phyloP scores from a whole-genome alignment of 306 rosid species.

The Rubus idaeus region DNA sequence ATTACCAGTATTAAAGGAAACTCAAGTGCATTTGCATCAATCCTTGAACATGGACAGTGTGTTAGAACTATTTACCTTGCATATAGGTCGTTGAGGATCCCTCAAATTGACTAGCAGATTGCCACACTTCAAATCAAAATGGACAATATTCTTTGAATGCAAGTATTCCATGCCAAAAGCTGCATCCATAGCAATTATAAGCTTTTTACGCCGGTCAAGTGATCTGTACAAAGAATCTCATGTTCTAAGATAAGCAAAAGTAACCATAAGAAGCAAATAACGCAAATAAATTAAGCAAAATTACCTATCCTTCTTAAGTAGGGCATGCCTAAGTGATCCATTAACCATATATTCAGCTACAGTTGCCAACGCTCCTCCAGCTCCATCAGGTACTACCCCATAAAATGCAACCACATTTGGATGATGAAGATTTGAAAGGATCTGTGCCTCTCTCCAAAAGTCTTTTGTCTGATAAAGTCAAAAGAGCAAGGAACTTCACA shows the following conservation, averaged over 20 bases:
- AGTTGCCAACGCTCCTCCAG: slow-evolving; percentile 33
- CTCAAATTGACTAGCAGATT: slow-evolving; percentile 37
- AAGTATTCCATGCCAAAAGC: slow-evolving; percentile 39
- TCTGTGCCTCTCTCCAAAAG: slow-evolving; percentile 41
- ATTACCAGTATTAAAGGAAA: not conserved
- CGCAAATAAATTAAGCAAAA: not conserved
- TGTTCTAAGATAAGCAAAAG: slow-evolving; percentile 18
- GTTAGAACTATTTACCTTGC: slow-evolving; percentile 29
- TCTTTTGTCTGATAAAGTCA: slow-evolving; percentile 27
- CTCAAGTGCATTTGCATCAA: not conserved
- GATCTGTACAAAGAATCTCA: slow-evolving; percentile 22
- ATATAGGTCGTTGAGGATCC: slow-evolving; percentile 39
- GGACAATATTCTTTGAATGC: slow-evolving; percentile 37
- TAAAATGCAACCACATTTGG: slow-evolving; percentile 41
- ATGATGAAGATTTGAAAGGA: slow-evolving; percentile 36
- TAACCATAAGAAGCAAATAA: slow-evolving; percentile 15
- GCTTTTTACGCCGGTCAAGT: slow-evolving; percentile 31
- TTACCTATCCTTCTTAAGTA: slow-evolving; percentile 34
- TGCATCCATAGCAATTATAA: slow-evolving; percentile 38
- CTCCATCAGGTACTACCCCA: slow-evolving; percentile 36
- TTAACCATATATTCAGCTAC: slow-evolving; percentile 37
- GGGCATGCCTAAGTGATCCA: slow-evolving; percentile 34
- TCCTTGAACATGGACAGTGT: not conserved
- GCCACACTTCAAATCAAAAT: slow-evolving; percentile 41
- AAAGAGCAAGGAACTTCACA: slow-evolving; percentile 10